Percentiles rank a stretch among this genome's conserved stretches.
These are phyloP conservation scores for Malassezia furfur DNA, from an alignment of 1,284 basidiomycete genomes.

Conservation along the genomic window DNA sequence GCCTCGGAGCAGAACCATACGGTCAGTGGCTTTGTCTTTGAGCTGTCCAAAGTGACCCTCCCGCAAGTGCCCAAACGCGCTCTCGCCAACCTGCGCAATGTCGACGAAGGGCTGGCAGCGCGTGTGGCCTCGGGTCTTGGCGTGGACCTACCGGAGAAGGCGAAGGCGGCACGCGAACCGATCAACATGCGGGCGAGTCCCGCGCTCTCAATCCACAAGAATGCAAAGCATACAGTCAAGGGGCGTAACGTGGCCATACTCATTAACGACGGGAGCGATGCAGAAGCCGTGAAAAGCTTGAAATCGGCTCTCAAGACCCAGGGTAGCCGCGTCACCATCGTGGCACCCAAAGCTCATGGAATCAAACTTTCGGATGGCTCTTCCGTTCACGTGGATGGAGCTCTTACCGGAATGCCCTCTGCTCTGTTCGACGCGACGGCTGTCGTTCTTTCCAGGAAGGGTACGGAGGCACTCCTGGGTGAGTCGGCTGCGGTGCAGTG, in stretches of 20 bases:
- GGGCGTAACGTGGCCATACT: slow-evolving; percentile 7
- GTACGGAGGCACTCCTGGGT: neutral
- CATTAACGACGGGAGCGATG: slow-evolving; percentile 2
- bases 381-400: neutral
- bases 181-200: slow-evolving; percentile 6
- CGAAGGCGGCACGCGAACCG: neutral
- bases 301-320: neutral
- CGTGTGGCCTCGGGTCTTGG: slow-evolving; percentile 3
- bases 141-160: slow-evolving; percentile 5
- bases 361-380: slow-evolving; percentile 4
- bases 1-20: slow-evolving; percentile 9
- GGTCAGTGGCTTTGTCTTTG: slow-evolving; percentile 6
- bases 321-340: neutral
- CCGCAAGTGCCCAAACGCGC: slow-evolving; percentile 4
- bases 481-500: slow-evolving; percentile 8
- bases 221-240: slow-evolving; percentile 5
- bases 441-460: slow-evolving; percentile 1
- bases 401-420: slow-evolving; percentile 4
- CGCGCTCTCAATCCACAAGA: slow-evolving; percentile 9
- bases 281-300: neutral
- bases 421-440: slow-evolving; percentile 10
- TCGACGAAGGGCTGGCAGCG: slow-evolving; percentile 6
- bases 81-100: slow-evolving; percentile 12
- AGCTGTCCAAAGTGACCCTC: slow-evolving; percentile 6
- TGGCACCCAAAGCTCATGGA: neutral